phyloP scores from a whole-genome alignment of 176 grass and related monocot genomes.

The Oryza longistaminata region DNA sequence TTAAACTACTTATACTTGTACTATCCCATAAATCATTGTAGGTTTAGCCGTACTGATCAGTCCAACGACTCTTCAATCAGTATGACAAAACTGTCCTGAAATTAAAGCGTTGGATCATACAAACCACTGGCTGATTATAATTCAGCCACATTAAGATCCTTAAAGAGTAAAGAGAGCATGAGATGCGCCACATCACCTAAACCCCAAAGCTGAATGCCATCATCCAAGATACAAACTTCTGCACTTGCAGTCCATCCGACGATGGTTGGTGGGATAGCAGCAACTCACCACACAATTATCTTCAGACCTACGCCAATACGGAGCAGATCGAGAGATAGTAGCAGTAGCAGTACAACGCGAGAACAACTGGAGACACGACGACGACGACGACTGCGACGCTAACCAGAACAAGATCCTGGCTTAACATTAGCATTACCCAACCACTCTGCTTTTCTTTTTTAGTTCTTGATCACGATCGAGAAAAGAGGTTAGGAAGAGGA shows the following conservation, averaged over 20 bases:
- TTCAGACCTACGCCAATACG: conserved; percentile 41
- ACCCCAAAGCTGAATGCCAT: not conserved
- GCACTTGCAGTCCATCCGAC: conserved; percentile 28
- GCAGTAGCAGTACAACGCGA: not conserved
- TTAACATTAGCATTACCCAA: not conserved
- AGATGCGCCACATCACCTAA: not conserved
- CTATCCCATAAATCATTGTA: not conserved
- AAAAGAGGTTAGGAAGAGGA: conserved; percentile 11
- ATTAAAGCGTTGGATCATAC: not conserved
- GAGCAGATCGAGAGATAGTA: not conserved
- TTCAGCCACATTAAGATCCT: conserved; percentile 23
- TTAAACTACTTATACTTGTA: not conserved
- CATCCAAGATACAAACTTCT: not conserved
- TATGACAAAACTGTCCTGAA: not conserved
- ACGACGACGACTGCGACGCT: not conserved
- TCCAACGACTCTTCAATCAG: conserved; percentile 6
- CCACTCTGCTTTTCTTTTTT: not conserved
- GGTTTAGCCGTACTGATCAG: conserved; percentile 3
- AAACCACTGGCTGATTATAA: not conserved
- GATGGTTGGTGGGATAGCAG: conserved; percentile 48
- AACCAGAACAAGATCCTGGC: not conserved
- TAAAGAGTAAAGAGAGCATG: not conserved
- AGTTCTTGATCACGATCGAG: not conserved
- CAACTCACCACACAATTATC: conserved; percentile 47
- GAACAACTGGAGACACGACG: conserved; percentile 35